Base-by-base conservation (phyloP, 2,329 filamentous ascomycete genomes). In the Atkinsonella texensis region DNA sequence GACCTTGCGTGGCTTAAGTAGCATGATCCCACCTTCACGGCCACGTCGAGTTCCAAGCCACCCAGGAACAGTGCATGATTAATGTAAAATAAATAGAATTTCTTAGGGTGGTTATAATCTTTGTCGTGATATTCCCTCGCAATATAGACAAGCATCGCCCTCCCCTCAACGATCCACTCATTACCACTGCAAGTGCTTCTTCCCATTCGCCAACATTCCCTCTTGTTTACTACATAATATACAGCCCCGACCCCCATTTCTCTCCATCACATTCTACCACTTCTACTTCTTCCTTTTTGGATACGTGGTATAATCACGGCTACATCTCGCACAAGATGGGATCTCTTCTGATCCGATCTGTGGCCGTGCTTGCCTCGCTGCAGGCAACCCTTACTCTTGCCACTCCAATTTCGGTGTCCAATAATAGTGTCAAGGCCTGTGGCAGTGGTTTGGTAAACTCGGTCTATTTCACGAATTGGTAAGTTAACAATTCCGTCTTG, bases 381-480 rank as follows among this genome's bases (percentile, higher is more conserved):
- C 60, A 62, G 28, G 56, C 57, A 15, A 44, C 57, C 39, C 38
- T 59, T 7, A 55, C 56, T 17, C 46, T 60, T 42, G 58, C 62
- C 13, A 52, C 54, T 6, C 60, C 63, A 7, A 48, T 58, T 17
- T 33, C 40, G 2, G 17, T 49, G 32, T 35, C 39, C 17, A 43
- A 53, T 9, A 46, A 45, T 46, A 46, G 39, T 18, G 23, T 59
- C 28, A 47, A 59, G 20, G 62, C 59, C 46, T 57, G 57, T 17
- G 54, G 53, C 6, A 54, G 50, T 42, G 62, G 61, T 43, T 59
- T 57, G 12, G 50, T 49, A 23, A 75, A 75, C 56, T 62, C 70
- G 2, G 72, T 70, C 10, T 75, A 74, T 56, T 74, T 73, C 51
- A 68, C 68, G 45, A 78, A 77, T 65, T 76, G 74, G 74, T 74